Evolutionary conservation across 169 alveolate genomes (phyloP), one percentile per base, ranked within the genome.

Genomic region (Plasmodium malariae): DNA sequence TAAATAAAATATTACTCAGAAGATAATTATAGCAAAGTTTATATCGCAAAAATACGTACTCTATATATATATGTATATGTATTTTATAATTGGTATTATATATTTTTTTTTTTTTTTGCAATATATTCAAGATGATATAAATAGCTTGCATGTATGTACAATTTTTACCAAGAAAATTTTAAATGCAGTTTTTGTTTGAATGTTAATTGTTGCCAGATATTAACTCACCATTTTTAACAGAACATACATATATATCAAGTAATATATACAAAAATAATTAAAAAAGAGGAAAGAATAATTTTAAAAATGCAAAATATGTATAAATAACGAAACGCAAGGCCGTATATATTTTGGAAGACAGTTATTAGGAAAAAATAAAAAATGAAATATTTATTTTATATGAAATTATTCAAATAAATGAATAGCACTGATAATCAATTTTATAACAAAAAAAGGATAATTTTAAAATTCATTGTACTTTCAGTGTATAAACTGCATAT

Each of bases 261-360:
- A 40, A 40, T 9, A 48, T 36, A 48, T 6, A 65, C 45, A 65
- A 14, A 65, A 14, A 65, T 19, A 6, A 68, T 19, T 11, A 28
- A 28, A 68, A 14, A 34, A 14, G 34, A 36, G 17, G 48, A 70
- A 49, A 21, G n/a, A 26, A 21, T 4, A 26, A 45, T 49, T 68
- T 48, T 40, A 68, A 68, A 5, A 43, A 43, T 17, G 28, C 19
- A 68, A 68, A 12, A 40, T 68, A 30, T 54, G 48, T 26, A 43
- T 14, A n/a, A n/a, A 45, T 68, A 32, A 11, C 45, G 36, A 68
- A 68, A n/a, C 17, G 24, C 19, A 37, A 32, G 63, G 34, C 45
- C n/a, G 48, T 71, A 71, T 36, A 45, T 71, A 48, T 45, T 45
- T n/a, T n/a, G n/a, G n/a, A 71, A 71, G 51, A 49, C 85, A 49